Conservation (phyloP, 1,284 basidiomycete genomes). For the Paramarasmius palmivorus region DNA sequence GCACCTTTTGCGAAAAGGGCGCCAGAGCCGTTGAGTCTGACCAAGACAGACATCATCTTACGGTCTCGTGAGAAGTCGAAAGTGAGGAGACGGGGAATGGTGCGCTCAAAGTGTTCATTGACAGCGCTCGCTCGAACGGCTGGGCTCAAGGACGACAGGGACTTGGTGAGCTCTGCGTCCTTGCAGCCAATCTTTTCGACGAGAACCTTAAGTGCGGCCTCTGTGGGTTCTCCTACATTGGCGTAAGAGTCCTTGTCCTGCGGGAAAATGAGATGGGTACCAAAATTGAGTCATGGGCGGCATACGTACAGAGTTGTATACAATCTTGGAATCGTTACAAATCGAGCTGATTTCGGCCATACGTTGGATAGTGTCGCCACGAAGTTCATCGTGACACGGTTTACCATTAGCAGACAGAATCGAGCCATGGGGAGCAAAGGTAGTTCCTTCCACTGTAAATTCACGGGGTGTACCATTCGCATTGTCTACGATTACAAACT, state of each 20-base stretch:
- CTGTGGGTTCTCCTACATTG: conserved; percentile 96
- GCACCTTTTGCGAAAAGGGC: conserved; percentile 93
- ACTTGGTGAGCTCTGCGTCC: conserved; percentile 53
- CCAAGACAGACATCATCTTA: conserved; percentile 98
- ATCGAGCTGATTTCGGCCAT: conserved; percentile 88
- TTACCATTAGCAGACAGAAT: conserved; percentile 70
- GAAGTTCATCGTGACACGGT: conserved; percentile 54
- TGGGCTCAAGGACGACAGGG: conserved; percentile 59
- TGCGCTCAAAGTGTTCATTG: conserved; percentile 79
- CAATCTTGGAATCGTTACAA: conserved; percentile 90
- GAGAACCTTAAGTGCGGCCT: conserved; percentile 91
- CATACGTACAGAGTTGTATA: conserved; percentile 75
- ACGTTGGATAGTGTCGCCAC: conserved; percentile 75
- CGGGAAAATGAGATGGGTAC: conserved; percentile 15
- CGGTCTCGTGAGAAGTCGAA: conserved; percentile 98
- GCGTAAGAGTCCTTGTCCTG: conserved; percentile 81
- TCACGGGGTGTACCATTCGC: conserved; percentile 58
- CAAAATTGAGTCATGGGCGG: background rate
- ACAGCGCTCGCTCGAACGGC: conserved; percentile 77
- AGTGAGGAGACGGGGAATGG: conserved; percentile 81
- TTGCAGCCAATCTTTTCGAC: conserved; percentile 85
- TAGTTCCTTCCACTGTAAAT: conserved; percentile 85
- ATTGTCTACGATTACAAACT: conserved; percentile 78
- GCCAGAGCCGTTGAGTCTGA: conserved; percentile 58
- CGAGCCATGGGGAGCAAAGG: conserved; percentile 82